These are phyloP conservation scores for Fusarium floridanum DNA, from an alignment of 2,329 filamentous ascomycete species.

Conservation along the genomic window DNA sequence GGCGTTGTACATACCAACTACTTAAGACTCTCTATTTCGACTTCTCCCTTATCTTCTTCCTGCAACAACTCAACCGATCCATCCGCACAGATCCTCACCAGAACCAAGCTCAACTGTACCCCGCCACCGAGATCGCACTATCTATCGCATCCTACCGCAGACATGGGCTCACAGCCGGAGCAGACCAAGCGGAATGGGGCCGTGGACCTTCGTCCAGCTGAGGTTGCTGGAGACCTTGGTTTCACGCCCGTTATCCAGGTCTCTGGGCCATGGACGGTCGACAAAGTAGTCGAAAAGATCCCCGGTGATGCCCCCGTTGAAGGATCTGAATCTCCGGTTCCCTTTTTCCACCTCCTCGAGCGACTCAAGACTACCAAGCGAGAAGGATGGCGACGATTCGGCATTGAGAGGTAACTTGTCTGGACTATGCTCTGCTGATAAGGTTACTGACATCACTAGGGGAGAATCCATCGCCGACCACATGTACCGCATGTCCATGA, in stretches of 20 bases:
- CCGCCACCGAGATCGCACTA: constrained; percentile 19
- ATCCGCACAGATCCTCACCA: not conserved
- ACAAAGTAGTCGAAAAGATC: constrained; percentile 75
- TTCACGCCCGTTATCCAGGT: constrained; percentile 56
- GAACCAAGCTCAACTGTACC: constrained; percentile 29
- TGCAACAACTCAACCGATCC: not conserved
- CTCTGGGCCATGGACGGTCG: constrained; percentile 65
- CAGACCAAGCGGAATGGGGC: constrained; percentile 34
- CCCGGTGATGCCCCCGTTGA: constrained; percentile 66
- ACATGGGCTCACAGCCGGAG: constrained; percentile 49
- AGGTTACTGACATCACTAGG: constrained; percentile 50
- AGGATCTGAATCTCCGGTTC: constrained; percentile 78
- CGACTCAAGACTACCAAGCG: constrained; percentile 96
- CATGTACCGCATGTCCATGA: constrained; percentile 99
- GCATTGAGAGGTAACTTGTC: constrained; percentile 68
- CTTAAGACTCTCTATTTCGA: not conserved
- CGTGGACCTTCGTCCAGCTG: constrained; percentile 33
- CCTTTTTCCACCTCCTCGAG: constrained; percentile 95
- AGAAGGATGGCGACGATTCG: constrained; percentile 94
- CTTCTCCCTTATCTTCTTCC: constrained; percentile 5
- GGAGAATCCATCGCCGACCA: constrained; percentile 97
- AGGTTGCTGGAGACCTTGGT: constrained; percentile 47
- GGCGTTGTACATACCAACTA: constrained; percentile 5
- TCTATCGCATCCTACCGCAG: constrained; percentile 11
- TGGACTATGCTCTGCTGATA: fast-evolving